Base-by-base conservation (phyloP, 2,329 filamentous ascomycete species). In the Aureobasidium mangrovei region DNA sequence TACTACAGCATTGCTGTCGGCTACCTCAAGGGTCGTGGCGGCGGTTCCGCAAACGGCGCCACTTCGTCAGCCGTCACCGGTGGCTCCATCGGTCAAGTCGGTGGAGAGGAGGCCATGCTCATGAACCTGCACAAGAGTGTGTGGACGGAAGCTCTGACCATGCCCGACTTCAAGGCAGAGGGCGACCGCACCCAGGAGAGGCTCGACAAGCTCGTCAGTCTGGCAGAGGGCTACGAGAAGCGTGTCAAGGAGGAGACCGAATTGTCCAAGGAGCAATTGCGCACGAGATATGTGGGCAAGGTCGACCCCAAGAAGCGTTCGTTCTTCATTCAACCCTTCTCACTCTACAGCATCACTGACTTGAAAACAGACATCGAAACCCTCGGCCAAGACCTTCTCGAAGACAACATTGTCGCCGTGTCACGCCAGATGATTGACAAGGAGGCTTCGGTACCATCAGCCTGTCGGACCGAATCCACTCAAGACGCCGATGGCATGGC, bases 81-180 rank as follows among this genome's bases (percentile, higher is more conserved):
- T 12, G 40, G 18, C 7, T 46, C 54, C 8, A 46, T 38, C 28
- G 53, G 45, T 27, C 43, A 47, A 27, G 43, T 59, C 8, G 57
- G 89, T 1, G 77, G 98, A 48, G 93, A 98, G 71, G 94, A 98
- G 78, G 97, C 95, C 73, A 98, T 98, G 93, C 74, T 98, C 65
- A 98, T 98, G 94, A 98, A 98, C 70, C 77, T 98, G 61, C 93
- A 98, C 80, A 98, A 98, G 79, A 93, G 97, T 63, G 91, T 96
- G 42, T 98, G 93, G 93, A 98, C 94, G 0, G 93, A 98, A 71
- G 93, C 91, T 4, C 73, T 98, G 60, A 83, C 95, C 69, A 97
- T 98, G 90, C 88, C 91, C 58, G 91, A 97, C 71, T 98, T 98
- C 79, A 81, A 84, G 60, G 76, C 82, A 55, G 91, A 97, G 68